Evolutionary conservation across 2,329 filamentous ascomycete species (phyloP).

Genomic region (Thelonectria rubi): DNA sequence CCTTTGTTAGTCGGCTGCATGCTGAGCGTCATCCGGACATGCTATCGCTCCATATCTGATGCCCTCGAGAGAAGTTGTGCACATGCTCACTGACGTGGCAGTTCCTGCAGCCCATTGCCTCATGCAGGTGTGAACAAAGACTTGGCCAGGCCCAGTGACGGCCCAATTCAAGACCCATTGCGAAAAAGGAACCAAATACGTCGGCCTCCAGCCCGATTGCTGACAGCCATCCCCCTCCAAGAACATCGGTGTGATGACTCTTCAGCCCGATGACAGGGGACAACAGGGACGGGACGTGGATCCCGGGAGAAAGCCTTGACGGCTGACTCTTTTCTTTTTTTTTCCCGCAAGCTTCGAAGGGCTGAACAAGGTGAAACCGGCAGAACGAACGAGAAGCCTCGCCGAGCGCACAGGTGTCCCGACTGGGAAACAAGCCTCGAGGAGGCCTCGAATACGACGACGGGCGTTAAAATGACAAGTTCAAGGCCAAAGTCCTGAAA

Average conservation of each 20-base stretch:
- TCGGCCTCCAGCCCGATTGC: background rate
- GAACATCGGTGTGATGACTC: background rate
- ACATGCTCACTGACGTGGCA: background rate
- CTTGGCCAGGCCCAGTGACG: background rate
- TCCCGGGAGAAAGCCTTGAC: background rate
- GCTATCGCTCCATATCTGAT: background rate
- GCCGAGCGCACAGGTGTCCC: background rate
- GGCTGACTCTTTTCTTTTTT: background rate
- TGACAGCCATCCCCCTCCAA: background rate
- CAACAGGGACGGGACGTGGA: background rate
- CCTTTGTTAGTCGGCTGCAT: too few species aligned
- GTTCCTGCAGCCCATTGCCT: too few species aligned
- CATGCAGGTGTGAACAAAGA: background rate
- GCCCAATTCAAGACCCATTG: background rate
- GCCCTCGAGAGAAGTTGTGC: background rate
- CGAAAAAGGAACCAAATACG: background rate
- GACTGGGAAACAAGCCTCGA: background rate
- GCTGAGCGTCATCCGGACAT: background rate
- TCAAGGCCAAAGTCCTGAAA: slow-evolving; percentile 1
- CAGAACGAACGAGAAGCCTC: background rate
- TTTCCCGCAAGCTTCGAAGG: background rate
- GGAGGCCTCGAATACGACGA: background rate
- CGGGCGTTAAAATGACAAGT: background rate
- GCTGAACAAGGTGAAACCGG: background rate
- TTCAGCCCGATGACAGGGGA: background rate